phyloP scores from a whole-genome alignment of 2,329 filamentous ascomycete species.

The Apiospora rasikravindrae region DNA sequence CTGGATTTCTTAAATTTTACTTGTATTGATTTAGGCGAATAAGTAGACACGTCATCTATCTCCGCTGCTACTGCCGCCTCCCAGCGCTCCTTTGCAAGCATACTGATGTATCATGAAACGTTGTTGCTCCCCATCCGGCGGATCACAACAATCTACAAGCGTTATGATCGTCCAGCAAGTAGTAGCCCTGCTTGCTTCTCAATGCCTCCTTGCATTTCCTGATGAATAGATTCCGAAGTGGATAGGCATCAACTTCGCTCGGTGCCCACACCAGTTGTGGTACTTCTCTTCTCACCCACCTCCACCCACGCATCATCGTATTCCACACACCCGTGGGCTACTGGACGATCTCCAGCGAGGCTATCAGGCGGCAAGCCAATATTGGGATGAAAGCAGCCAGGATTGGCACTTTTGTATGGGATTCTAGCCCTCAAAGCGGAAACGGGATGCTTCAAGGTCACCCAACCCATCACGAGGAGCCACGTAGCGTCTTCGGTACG shows the following conservation, averaged over 20 bases:
- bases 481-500: conserved; percentile 90
- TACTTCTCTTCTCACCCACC: not conserved
- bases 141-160: not conserved
- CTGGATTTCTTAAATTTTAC: conserved; percentile 1
- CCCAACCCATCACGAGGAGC: conserved; percentile 93
- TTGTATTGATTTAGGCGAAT: conserved; percentile 2
- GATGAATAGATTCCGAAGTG: not conserved
- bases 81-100: not conserved
- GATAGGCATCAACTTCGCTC: not conserved
- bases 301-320: not conserved
- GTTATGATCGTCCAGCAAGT: not conserved
- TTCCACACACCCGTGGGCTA: not conserved
- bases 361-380: not conserved
- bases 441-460: conserved; percentile 82
- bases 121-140: not conserved
- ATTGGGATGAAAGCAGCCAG: not conserved
- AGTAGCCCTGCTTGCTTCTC: not conserved
- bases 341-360: not conserved
- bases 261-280: not conserved
- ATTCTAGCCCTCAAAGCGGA: conserved; percentile 72
- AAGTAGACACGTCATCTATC: not conserved
- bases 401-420: not conserved
- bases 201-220: not conserved
- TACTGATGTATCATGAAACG: not conserved
- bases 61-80: not conserved